Conservation (phyloP, 169 alveolate species). For the Ichthyophthirius multifiliis region DNA sequence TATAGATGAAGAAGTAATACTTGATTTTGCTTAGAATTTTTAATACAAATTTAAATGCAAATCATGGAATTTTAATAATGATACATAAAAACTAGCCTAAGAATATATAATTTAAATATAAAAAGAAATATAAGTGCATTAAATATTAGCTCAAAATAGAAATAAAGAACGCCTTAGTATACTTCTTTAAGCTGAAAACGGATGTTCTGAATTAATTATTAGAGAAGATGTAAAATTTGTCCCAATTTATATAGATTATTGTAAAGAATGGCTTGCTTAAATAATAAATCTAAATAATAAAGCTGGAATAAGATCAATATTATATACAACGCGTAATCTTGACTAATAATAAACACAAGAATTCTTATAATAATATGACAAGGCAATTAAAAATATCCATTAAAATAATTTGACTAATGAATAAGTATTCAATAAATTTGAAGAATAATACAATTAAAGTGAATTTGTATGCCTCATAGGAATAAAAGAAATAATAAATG, state of each 20-base stretch:
- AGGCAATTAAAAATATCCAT: not conserved
- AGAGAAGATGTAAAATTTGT: not conserved
- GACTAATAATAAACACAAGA: not conserved
- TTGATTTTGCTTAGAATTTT: not conserved
- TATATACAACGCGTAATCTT: not conserved
- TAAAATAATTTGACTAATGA: not conserved
- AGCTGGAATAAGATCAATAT: not conserved
- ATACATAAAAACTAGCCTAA: not conserved
- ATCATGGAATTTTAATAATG: not conserved
- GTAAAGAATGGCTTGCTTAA: not conserved
- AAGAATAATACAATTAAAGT: not conserved
- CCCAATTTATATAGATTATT: not conserved
- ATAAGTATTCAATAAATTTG: not conserved
- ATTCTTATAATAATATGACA: not conserved
- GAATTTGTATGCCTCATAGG: not conserved
- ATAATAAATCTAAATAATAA: not conserved
- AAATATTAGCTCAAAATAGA: not conserved
- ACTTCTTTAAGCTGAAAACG: not conserved
- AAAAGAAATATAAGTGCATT: not conserved
- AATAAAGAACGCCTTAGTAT: not conserved
- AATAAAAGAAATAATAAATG: not conserved
- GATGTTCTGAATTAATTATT: not conserved
- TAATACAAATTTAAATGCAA: not conserved
- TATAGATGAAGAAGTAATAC: not conserved
- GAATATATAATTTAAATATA: not conserved